phyloP scores from a whole-genome alignment of 202 grass and related monocot genomes.

The Dendrocalamus latiflorus region DNA sequence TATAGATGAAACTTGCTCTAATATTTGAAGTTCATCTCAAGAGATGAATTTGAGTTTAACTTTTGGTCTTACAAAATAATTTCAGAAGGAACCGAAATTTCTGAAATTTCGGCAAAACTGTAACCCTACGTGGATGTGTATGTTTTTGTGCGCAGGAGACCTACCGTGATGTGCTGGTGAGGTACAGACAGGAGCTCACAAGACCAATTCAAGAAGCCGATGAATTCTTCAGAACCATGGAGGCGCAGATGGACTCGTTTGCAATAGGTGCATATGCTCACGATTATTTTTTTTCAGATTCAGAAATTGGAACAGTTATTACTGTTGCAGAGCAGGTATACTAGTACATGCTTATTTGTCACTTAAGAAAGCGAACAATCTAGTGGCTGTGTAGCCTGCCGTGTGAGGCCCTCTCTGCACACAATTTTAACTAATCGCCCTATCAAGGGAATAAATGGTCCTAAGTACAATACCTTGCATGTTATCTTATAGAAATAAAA shows the following conservation, averaged over 20 bases:
- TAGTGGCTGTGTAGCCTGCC: not conserved
- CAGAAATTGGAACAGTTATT: not conserved
- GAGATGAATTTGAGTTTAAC: too few relatives aligned
- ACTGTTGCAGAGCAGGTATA: slow-evolving; percentile 21
- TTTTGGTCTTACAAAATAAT: too few relatives aligned
- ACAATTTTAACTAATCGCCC: not conserved
- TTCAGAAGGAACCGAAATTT: too few relatives aligned
- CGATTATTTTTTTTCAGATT: not conserved
- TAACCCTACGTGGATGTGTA: not conserved
- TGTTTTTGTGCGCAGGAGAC: slow-evolving; percentile 33
- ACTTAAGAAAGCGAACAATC: slow-evolving; percentile 10
- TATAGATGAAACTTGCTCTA: too few relatives aligned
- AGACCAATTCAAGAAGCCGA: slow-evolving; percentile 65
- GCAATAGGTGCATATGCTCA: slow-evolving; percentile 37
- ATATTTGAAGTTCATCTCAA: too few relatives aligned
- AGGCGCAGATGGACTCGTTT: slow-evolving; percentile 50
- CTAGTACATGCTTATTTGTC: slow-evolving; percentile 3
- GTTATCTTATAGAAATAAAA: not conserved
- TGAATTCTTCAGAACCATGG: slow-evolving; percentile 58
- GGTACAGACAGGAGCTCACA: slow-evolving; percentile 55
- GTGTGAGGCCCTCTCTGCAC: not conserved
- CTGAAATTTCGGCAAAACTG: too few relatives aligned
- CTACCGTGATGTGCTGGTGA: slow-evolving; percentile 48
- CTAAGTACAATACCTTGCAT: not conserved
- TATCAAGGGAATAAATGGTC: not conserved